Conservation (phyloP, 805 yeast genomes). For the Candida jianshihensis region DNA sequence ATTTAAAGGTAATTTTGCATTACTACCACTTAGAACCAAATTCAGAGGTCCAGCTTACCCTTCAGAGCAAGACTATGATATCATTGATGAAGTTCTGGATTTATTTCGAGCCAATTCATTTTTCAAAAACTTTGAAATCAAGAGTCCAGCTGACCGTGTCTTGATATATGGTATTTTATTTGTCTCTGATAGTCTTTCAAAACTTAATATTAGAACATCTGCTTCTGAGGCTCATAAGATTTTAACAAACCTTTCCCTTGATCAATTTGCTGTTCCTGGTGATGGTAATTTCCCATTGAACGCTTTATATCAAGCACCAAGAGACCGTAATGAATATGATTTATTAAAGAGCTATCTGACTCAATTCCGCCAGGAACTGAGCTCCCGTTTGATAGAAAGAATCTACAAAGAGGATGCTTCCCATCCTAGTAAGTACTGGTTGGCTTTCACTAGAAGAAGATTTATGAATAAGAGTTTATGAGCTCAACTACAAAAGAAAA, state of each 20-base stretch:
- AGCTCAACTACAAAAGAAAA: too few species aligned
- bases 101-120: conserved; percentile 93
- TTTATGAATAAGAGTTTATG: conserved; percentile 88
- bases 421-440: conserved; percentile 86
- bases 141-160: conserved; percentile 89
- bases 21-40: conserved; percentile 79
- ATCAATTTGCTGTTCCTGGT: conserved; percentile 88
- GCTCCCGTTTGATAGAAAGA: conserved; percentile 68
- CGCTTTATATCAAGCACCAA: conserved; percentile 66
- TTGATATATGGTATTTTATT: conserved; percentile 90
- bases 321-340: conserved; percentile 68
- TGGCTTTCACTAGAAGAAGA: conserved; percentile 89
- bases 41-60: conserved; percentile 92
- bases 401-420: conserved; percentile 54
- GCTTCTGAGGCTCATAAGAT: conserved; percentile 54
- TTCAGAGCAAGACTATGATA: conserved; percentile 70
- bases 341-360: conserved; percentile 73
- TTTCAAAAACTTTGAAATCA: conserved; percentile 94
- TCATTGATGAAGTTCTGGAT: conserved; percentile 85
- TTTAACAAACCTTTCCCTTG: conserved; percentile 82
- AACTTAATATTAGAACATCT: conserved; percentile 42
- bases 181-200: conserved; percentile 75
- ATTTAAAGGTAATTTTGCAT: conserved; percentile 45
- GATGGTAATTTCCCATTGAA: conserved; percentile 92
- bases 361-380: conserved; percentile 93